A percentile compares a stretch with the other conserved stretches of the same genome.
Conservation (phyloP, 176 grass and related monocot species). For the Rhipidocladum racemiflorum region DNA sequence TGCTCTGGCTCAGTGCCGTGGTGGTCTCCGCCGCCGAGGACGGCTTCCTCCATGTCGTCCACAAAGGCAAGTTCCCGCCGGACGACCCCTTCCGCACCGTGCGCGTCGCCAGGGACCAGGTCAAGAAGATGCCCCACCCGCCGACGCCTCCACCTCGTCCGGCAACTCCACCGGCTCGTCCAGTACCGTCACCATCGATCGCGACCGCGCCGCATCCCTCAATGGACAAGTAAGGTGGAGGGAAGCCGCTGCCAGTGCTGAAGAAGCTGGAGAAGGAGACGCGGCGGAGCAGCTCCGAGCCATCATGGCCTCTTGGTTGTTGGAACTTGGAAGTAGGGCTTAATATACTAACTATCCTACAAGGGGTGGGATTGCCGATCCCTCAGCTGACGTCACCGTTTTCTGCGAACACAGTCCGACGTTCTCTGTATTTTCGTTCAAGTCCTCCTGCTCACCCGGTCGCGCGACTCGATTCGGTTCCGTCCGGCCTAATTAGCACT, state of each 20-base stretch:
- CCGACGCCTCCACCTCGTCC: background rate
- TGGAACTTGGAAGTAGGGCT: too few species aligned
- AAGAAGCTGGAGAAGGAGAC: too few species aligned
- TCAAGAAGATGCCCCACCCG: background rate
- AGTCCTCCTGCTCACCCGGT: too few species aligned
- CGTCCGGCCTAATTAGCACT: too few species aligned
- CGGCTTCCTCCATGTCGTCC: background rate
- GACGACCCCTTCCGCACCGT: background rate
- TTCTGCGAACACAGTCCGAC: too few species aligned
- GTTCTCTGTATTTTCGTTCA: too few species aligned
- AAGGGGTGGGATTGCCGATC: too few species aligned
- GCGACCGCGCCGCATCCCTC: background rate
- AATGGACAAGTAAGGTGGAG: background rate
- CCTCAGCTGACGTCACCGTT: too few species aligned
- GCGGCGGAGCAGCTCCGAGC: too few species aligned
- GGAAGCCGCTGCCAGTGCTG: background rate
- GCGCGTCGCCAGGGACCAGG: background rate
- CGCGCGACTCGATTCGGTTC: too few species aligned
- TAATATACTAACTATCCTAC: too few species aligned
- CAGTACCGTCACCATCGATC: background rate
- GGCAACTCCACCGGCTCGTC: background rate
- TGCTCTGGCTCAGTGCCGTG: background rate
- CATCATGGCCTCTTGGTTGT: too few species aligned
- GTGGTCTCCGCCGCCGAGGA: background rate
- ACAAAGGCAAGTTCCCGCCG: background rate